These are phyloP conservation scores for Aspergillus proliferans DNA, from an alignment of 2,329 filamentous ascomycete genomes.

Conservation along the genomic window DNA sequence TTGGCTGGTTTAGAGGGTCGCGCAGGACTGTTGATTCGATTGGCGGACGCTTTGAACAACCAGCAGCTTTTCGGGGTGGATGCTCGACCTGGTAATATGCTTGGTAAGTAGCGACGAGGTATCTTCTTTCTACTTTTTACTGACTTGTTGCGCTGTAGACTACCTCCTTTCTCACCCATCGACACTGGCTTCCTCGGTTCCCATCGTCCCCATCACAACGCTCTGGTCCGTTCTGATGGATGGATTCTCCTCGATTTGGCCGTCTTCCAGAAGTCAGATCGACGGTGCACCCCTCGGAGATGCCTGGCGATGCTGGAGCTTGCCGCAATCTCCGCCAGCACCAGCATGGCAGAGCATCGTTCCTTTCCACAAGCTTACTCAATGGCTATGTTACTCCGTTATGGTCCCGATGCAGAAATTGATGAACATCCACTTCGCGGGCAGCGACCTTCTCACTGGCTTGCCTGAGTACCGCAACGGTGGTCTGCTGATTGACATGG, in stretches of 20 bases:
- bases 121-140: not conserved
- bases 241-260: constrained; percentile 83
- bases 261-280: constrained; percentile 74
- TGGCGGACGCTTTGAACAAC: constrained; percentile 72
- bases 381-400: constrained; percentile 90
- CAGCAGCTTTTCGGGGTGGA: constrained; percentile 77
- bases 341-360: constrained; percentile 74
- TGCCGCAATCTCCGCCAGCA: constrained; percentile 63
- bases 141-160: constrained; percentile 48
- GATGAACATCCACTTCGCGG: constrained; percentile 73
- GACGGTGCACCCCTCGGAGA: constrained; percentile 85
- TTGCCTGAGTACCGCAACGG: constrained; percentile 91
- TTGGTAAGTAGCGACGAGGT: constrained; percentile 55
- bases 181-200: constrained; percentile 80
- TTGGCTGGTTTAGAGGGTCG: constrained; percentile 82
- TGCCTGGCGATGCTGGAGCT: constrained; percentile 82
- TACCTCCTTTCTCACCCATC: constrained; percentile 88
- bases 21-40: constrained; percentile 67
- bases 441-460: constrained; percentile 75
- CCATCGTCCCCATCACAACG: constrained; percentile 78
- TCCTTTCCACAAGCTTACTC: constrained; percentile 89
- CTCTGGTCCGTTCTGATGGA: constrained; percentile 89
- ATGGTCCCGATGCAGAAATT: constrained; percentile 85
- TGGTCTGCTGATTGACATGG: constrained; percentile 78
- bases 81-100: constrained; percentile 85